Base-by-base conservation (phyloP, 352 stramenopile genomes). In the Phytophthora foliorum region DNA sequence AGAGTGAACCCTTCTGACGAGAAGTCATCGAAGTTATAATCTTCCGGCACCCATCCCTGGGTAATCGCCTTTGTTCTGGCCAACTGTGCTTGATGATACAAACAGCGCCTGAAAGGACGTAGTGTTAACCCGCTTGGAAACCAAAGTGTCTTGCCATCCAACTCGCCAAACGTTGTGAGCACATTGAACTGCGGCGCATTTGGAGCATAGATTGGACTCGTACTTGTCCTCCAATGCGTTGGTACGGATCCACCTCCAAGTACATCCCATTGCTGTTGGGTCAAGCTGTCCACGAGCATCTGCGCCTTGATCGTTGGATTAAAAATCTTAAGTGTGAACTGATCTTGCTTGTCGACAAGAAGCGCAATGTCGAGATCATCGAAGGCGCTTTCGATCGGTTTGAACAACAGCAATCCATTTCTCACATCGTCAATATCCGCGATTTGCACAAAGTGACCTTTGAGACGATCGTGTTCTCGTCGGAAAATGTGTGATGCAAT, bases 321-420 rank as follows among this genome's bases (percentile, higher is more conserved):
- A 58, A 66, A 53, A 44, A 66, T 25, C 25, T 45, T 66, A 7
- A 58, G 48, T 31, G 48, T 66, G 57, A 66, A 58, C 36, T 52
- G 38, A 58, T 58, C 57, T 36, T 53, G 5, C 19, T 66, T 46
- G 59, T 60, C 59, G 21, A 67, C 59, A 50, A 66, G 48, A 58
- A 66, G 39, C 58, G 34, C 17, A 38, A 66, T 57, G 27, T 54
- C 14, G 29, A 49, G 59, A 50, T 60, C 14, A 58, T 59, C 39
- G 29, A 67, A 55, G 49, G 59, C 58, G 58, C 49, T 54, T 66
- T 58, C 16, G 39, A 66, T 66, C 38, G 48, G 49, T 59, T 59
- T 67, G 14, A 67, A 67, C 29, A 67, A 55, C 34, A 64, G 34
- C 34, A 64, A 64, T 16, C 57, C 57, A 51, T 66, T 66, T 44